These are phyloP conservation scores for Pleurotus cornucopiae DNA, from an alignment of 768 basidiomycete genomes.

Conservation along the genomic window DNA sequence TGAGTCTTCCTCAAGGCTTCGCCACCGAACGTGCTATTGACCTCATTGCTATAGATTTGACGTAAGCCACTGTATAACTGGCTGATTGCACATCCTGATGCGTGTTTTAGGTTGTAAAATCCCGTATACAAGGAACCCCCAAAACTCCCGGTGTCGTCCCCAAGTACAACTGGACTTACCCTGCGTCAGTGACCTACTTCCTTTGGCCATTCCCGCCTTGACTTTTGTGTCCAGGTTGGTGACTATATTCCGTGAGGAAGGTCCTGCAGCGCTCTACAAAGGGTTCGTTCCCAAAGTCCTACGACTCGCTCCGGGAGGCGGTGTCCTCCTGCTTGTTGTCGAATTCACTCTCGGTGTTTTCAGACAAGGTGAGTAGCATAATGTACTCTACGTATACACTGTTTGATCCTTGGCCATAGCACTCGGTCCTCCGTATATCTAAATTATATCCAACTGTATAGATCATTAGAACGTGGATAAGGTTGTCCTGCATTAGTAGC, in stretches of 20 bases:
- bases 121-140: slow-evolving; percentile 80
- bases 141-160: slow-evolving; percentile 66
- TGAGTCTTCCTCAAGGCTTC: slow-evolving; percentile 26
- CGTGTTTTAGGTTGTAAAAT: slow-evolving; percentile 79
- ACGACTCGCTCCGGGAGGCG: slow-evolving; percentile 92
- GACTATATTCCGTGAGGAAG: slow-evolving; percentile 85
- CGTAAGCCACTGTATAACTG: slow-evolving; percentile 14
- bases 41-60: slow-evolving; percentile 24
- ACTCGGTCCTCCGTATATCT: slow-evolving; percentile 53
- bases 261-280: slow-evolving; percentile 82
- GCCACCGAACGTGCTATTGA: neutral
- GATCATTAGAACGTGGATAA: slow-evolving; percentile 1
- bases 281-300: slow-evolving; percentile 96
- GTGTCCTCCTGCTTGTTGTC: slow-evolving; percentile 90
- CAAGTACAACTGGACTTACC: slow-evolving; percentile 96
- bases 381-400: neutral
- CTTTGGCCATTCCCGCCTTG: neutral
- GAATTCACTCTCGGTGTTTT: slow-evolving; percentile 80
- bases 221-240: slow-evolving; percentile 30
- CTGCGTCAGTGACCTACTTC: slow-evolving; percentile 36
- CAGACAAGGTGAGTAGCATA: slow-evolving; percentile 50
- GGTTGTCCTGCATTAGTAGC: neutral
- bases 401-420: slow-evolving; percentile 20
- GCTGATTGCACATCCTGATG: neutral
- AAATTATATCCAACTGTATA: slow-evolving; percentile 7